phyloP scores from a whole-genome alignment of 768 basidiomycete species.

The Leucogyrophana mollusca region DNA sequence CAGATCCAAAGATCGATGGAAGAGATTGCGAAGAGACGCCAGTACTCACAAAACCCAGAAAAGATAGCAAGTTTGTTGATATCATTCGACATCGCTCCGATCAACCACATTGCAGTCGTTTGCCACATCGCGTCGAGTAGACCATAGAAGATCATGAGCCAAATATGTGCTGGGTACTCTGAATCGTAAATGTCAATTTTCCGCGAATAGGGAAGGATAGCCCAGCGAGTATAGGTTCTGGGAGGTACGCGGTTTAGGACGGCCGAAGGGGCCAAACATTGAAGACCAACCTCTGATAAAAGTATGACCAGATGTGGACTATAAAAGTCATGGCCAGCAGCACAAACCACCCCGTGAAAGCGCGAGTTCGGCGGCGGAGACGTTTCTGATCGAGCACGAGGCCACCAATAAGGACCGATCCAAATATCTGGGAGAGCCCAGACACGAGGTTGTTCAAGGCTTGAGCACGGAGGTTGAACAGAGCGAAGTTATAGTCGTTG shows the following conservation, averaged over 20 bases:
- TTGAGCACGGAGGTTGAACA: constrained; percentile 73
- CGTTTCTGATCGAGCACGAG: constrained; percentile 52
- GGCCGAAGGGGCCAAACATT: too few relatives aligned
- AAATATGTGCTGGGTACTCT: constrained; percentile 50
- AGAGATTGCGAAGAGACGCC: constrained; percentile 63
- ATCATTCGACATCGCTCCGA: too few relatives aligned
- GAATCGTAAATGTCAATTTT: constrained; percentile 58
- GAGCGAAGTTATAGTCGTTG: constrained; percentile 67
- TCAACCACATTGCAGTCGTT: constrained; percentile 72
- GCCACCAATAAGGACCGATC: constrained; percentile 63
- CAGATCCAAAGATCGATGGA: background rate
- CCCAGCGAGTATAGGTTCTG: constrained; percentile 56
- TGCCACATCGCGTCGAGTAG: constrained; percentile 80
- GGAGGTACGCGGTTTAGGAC: background rate
- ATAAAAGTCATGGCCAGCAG: constrained; percentile 59
- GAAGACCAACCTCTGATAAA: constrained; percentile 58
- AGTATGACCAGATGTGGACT: constrained; percentile 70
- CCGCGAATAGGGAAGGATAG: constrained; percentile 33
- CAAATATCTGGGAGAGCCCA: constrained; percentile 70
- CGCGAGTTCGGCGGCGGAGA: constrained; percentile 60
- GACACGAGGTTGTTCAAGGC: constrained; percentile 72
- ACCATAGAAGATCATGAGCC: constrained; percentile 65
- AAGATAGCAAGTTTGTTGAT: too few relatives aligned
- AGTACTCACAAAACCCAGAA: constrained; percentile 71
- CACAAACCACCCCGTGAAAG: constrained; percentile 63